Evolutionary conservation across 83 land plant species (phyloP).

Genomic region (Thuja plicata): DNA sequence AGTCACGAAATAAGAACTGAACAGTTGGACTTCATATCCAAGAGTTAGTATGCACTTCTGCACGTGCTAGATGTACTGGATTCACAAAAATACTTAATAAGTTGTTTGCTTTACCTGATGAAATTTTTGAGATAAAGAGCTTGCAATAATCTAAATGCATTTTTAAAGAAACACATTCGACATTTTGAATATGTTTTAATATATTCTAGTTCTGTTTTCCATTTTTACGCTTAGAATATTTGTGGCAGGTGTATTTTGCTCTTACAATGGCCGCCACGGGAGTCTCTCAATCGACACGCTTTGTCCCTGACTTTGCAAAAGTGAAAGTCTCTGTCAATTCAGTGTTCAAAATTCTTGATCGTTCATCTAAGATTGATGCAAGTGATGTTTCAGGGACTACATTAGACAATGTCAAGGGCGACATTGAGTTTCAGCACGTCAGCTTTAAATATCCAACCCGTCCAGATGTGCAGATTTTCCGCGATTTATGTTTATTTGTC

Average conservation of each 20-base stretch:
- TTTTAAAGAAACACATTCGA: background rate
- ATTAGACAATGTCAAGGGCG: conserved; percentile 21
- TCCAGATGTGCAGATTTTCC: conserved; percentile 29
- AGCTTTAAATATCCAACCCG: conserved; percentile 34
- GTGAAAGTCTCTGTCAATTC: conserved; percentile 46
- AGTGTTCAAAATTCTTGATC: conserved; percentile 51
- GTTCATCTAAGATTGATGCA: conserved; percentile 52
- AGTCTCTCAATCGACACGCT: conserved; percentile 52
- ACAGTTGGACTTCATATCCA: no score
- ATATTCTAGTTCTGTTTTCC: background rate
- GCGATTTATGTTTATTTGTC: conserved; percentile 20
- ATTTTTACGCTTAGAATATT: background rate
- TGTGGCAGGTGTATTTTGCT: conserved; percentile 42
- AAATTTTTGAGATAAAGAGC: background rate
- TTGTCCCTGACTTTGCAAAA: conserved; percentile 59
- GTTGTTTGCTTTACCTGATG: background rate
- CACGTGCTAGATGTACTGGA: background rate
- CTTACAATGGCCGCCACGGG: conserved; percentile 56
- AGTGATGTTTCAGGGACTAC: conserved; percentile 33
- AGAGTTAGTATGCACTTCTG: background rate
- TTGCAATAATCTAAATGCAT: background rate
- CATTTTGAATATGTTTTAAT: background rate
- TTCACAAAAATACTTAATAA: background rate
- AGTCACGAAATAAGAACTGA: no score
- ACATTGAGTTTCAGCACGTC: conserved; percentile 41